Conservation (phyloP, 2,329 filamentous ascomycete species). For the Apiospora kogelbergensis region DNA sequence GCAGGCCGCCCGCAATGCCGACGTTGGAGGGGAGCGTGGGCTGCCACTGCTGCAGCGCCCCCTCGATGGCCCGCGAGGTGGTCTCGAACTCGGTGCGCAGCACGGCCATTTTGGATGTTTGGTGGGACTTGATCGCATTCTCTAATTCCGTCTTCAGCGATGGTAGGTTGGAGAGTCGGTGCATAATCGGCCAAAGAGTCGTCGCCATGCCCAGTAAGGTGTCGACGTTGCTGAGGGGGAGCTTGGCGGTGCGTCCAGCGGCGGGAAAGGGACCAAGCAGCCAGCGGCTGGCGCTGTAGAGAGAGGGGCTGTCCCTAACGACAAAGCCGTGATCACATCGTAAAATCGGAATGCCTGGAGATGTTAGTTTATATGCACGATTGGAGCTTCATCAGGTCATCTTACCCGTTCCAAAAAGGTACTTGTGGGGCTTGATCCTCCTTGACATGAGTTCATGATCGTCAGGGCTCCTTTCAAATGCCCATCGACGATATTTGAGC, state of each 20-base stretch:
- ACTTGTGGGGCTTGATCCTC: constrained; percentile 49
- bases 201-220: constrained; percentile 62
- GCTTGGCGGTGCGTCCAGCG: constrained; percentile 44
- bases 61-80: constrained; percentile 54
- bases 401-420: constrained; percentile 59
- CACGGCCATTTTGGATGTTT: constrained; percentile 45
- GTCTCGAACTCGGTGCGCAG: constrained; percentile 51
- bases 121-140: constrained; percentile 40
- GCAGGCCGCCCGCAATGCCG: constrained; percentile 24
- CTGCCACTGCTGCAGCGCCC: constrained; percentile 55
- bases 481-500: constrained; percentile 59
- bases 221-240: constrained; percentile 55
- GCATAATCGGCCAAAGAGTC: constrained; percentile 63
- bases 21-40: constrained; percentile 47
- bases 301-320: constrained; percentile 58
- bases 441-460: constrained; percentile 52
- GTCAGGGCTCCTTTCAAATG: constrained; percentile 63
- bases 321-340: constrained; percentile 64
- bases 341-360: constrained; percentile 63
- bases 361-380: constrained; percentile 20
- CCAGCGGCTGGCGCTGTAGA: constrained; percentile 49
- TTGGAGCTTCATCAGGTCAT: neutral
- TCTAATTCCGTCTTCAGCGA: constrained; percentile 53
- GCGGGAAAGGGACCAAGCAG: constrained; percentile 46
- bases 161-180: constrained; percentile 56